phyloP scores from a whole-genome alignment of 352 stramenopile genomes.

The Pseudoperonospora humuli region DNA sequence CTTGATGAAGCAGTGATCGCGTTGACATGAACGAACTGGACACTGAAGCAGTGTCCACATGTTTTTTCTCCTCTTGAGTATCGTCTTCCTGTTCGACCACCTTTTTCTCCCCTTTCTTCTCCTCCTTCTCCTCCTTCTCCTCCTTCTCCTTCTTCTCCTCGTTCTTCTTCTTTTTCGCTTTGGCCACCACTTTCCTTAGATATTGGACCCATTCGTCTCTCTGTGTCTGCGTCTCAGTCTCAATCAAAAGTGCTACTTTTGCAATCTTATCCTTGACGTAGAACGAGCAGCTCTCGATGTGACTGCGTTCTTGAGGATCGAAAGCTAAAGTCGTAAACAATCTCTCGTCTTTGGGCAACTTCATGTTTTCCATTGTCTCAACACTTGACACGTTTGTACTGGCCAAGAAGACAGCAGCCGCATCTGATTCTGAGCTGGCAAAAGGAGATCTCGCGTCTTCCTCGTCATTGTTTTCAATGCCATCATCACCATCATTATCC shows the following conservation, averaged over 20 bases:
- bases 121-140: conserved; percentile 4
- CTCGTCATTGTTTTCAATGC: conserved; percentile 26
- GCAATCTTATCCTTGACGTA: conserved; percentile 35
- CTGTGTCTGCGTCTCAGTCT: conserved; percentile 20
- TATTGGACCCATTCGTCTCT: conserved; percentile 30
- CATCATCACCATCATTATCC: conserved; percentile 18
- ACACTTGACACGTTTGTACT: conserved; percentile 33
- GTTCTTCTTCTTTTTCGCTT: background rate
- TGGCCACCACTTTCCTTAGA: conserved; percentile 8
- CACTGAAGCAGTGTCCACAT: too few relatives aligned
- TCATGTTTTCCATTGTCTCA: conserved; percentile 30
- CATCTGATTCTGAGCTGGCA: background rate
- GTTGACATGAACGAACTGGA: conserved; percentile 15
- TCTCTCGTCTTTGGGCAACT: conserved; percentile 13
- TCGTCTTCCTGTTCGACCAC: conserved; percentile 20
- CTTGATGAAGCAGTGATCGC: conserved; percentile 30
- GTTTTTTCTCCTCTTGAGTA: too few relatives aligned
- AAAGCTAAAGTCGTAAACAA: conserved; percentile 5
- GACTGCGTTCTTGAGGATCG: conserved; percentile 15
- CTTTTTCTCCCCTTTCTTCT: conserved; percentile 15
- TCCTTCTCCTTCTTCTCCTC: conserved; percentile 3
- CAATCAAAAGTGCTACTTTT: conserved; percentile 16
- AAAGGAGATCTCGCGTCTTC: conserved; percentile 4
- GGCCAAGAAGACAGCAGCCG: conserved; percentile 20
- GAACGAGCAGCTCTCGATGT: conserved; percentile 36